These are phyloP conservation scores for Dichomitus squalens DNA, from an alignment of 1,284 basidiomycete genomes.

Conservation along the genomic window DNA sequence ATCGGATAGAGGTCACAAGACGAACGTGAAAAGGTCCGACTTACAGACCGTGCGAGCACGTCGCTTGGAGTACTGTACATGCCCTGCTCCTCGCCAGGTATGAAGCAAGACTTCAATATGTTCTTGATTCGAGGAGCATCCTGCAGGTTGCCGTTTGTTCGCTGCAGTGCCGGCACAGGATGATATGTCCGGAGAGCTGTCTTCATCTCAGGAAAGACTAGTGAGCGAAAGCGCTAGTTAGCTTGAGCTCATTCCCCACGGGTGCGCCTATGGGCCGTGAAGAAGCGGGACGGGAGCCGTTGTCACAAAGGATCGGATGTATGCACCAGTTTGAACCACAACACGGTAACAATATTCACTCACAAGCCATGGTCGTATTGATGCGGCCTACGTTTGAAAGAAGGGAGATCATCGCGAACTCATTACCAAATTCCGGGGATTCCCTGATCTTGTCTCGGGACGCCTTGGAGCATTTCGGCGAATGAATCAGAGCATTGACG, in stretches of 20 bases:
- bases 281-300: neutral
- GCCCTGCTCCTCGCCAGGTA: slow-evolving; percentile 29
- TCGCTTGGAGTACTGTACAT: slow-evolving; percentile 30
- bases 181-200: slow-evolving; percentile 73
- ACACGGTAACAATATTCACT: slow-evolving; percentile 31
- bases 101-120: slow-evolving; percentile 36
- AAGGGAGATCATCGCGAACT: slow-evolving; percentile 84
- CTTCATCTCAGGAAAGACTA: slow-evolving; percentile 69
- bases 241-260: neutral
- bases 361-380: slow-evolving; percentile 93
- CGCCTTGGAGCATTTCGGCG: slow-evolving; percentile 83
- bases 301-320: neutral
- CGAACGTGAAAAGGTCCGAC: slow-evolving; percentile 12
- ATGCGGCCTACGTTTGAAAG: slow-evolving; percentile 92
- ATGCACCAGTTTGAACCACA: neutral
- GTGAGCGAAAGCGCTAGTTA: neutral
- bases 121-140: slow-evolving; percentile 70
- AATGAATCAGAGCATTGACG: slow-evolving; percentile 77
- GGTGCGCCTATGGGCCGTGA: neutral
- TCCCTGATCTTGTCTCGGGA: slow-evolving; percentile 85
- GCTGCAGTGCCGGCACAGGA: slow-evolving; percentile 68
- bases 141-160: slow-evolving; percentile 65
- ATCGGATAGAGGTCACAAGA: slow-evolving; percentile 14
- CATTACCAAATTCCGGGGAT: slow-evolving; percentile 77
- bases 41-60: slow-evolving; percentile 31